Conservation (phyloP, 163 green algal genomes). For the Chlamydomonas reinhardtii region DNA sequence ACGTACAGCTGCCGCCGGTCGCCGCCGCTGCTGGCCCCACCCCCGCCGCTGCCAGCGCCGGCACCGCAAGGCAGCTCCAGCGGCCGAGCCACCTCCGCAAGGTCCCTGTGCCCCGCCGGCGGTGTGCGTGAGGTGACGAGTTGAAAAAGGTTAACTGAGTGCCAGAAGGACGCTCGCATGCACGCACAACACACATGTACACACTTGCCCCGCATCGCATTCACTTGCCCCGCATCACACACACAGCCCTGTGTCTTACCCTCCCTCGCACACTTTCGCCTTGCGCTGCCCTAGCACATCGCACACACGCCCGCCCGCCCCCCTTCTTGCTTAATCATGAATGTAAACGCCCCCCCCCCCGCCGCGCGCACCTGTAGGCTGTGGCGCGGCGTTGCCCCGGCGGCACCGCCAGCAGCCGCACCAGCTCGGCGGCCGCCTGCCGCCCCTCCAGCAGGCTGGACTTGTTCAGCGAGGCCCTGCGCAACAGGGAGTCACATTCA, state of each 20-base stretch:
- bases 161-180: too few species aligned
- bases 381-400: not conserved
- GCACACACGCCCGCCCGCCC: not conserved
- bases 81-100: constrained; percentile 14
- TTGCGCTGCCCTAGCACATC: too few species aligned
- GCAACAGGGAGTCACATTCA: too few species aligned
- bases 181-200: too few species aligned
- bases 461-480: constrained; percentile 37
- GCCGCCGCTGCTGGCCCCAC: not conserved
- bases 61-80: not conserved
- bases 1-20: constrained; percentile 34
- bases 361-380: constrained; percentile 13
- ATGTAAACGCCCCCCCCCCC: too few species aligned
- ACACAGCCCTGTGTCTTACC: too few species aligned
- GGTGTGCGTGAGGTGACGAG: not conserved
- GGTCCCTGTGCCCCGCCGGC: constrained; percentile 24
- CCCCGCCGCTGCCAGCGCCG: too few species aligned
- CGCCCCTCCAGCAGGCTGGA: constrained; percentile 16
- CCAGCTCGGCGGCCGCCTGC: constrained; percentile 15
- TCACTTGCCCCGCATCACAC: too few species aligned
- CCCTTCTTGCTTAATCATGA: too few species aligned
- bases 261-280: too few species aligned
- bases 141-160: too few species aligned
- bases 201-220: too few species aligned
- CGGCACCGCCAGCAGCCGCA: constrained; percentile 10